phyloP scores from a whole-genome alignment of 2,329 filamentous ascomycete genomes.

The Nothophoma quercina region DNA sequence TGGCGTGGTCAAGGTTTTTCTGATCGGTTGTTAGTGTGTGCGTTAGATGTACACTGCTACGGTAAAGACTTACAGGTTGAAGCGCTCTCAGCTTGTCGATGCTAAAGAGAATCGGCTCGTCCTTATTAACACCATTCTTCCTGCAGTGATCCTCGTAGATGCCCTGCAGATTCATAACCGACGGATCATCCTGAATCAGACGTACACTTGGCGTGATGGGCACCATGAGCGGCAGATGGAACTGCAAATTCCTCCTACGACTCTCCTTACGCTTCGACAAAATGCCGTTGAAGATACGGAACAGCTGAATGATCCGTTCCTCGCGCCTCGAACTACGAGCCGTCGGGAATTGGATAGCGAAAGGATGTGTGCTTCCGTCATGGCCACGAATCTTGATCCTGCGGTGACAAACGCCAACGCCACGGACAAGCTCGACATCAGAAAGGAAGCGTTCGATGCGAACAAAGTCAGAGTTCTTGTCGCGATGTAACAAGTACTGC shows the following conservation, averaged over 20 bases:
- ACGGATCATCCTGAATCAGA: slow-evolving; percentile 93
- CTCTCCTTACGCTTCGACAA: slow-evolving; percentile 94
- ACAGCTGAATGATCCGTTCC: slow-evolving; percentile 93
- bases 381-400: slow-evolving; percentile 95
- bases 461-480: slow-evolving; percentile 99
- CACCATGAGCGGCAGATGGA: slow-evolving; percentile 94
- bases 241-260: slow-evolving; percentile 89
- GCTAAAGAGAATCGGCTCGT: slow-evolving; percentile 92
- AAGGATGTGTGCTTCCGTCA: slow-evolving; percentile 95
- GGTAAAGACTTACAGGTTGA: slow-evolving; percentile 40
- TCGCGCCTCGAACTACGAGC: slow-evolving; percentile 91
- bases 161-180: slow-evolving; percentile 91
- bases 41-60: slow-evolving; percentile 9
- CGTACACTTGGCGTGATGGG: slow-evolving; percentile 93
- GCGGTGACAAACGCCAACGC: slow-evolving; percentile 88
- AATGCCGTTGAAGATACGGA: slow-evolving; percentile 95
- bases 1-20: slow-evolving; percentile 73
- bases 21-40: slow-evolving; percentile 48
- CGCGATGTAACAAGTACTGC: slow-evolving; percentile 95
- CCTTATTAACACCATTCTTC: slow-evolving; percentile 85
- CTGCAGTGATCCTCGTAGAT: slow-evolving; percentile 97
- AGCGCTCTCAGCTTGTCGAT: slow-evolving; percentile 91
- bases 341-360: slow-evolving; percentile 95
- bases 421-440: slow-evolving; percentile 90
- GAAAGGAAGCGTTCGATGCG: slow-evolving; percentile 96